Evolutionary conservation across 495 filamentous ascomycete species (phyloP).

Genomic region (Coniosporium apollinis): DNA sequence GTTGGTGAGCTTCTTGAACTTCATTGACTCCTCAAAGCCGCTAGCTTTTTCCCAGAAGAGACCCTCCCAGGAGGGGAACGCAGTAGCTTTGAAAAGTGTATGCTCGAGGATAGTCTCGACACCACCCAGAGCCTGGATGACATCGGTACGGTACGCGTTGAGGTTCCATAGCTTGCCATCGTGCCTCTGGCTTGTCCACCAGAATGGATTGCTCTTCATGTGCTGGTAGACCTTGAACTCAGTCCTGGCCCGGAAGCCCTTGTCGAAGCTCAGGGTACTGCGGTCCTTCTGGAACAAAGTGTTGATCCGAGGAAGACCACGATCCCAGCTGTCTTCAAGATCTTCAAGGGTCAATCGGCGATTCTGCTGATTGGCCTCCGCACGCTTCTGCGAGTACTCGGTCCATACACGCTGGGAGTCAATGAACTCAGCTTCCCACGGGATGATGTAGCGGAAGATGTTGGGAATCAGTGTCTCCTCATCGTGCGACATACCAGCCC

Average conservation of each 20-base stretch:
- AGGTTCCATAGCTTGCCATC: conserved; percentile 98
- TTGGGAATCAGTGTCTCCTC: conserved; percentile 97
- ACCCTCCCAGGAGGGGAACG: conserved; percentile 97
- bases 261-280: conserved; percentile 95
- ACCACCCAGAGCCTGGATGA: conserved; percentile 95
- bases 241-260: conserved; percentile 87
- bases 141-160: conserved; percentile 95
- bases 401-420: conserved; percentile 98
- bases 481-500: conserved; percentile 95
- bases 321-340: conserved; percentile 97
- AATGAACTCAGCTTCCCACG: conserved; percentile 98
- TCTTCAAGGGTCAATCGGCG: conserved; percentile 88
- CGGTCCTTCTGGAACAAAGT: conserved; percentile 98
- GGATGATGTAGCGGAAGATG: conserved; percentile 99
- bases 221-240: conserved; percentile 98
- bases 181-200: conserved; percentile 97
- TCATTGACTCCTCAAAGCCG: conserved; percentile 78
- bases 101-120: conserved; percentile 99
- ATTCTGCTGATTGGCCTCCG: conserved; percentile 96
- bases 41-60: conserved; percentile 91
- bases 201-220: conserved; percentile 99
- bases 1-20: conserved; percentile 99
- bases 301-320: conserved; percentile 95
- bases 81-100: conserved; percentile 95
- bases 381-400: conserved; percentile 94